Evolutionary conservation across 139 green algal genomes (phyloP), one percentile per base, ranked within the genome.

Genomic region (Chlorella vulgaris): DNA sequence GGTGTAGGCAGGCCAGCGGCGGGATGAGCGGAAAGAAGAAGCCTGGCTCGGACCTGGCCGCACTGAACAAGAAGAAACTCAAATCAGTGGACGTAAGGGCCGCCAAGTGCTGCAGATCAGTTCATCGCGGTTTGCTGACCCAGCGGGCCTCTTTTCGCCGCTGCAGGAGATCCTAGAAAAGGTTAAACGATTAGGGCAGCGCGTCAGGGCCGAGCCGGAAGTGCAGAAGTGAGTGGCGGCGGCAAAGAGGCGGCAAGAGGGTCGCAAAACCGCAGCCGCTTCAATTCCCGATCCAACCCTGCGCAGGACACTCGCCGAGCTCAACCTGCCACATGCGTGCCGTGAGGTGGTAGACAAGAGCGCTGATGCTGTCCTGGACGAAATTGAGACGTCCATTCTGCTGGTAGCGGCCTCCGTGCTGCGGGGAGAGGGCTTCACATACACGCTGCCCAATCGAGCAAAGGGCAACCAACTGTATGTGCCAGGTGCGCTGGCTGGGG

Each of bases 401-500:
- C 51, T 84, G 26, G 84, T 93, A 21, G 94, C 93, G 0, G 31
- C 63, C 29, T 92, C 81, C 39, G 95, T 97, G 66, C 85, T 94
- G 24, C 81, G 76, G 28, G 88, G 86, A 42, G 68, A 86, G 35
- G 82, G 78, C 29, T 86, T 81, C 76, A 63, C 51, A 19, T 87
- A 87, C 62, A 89, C 93, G 50, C 79, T 98, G 19, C 95, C 95
- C 28, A 94, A 88, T 0, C 84, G 95, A 10, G 76, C 90, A 47
- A 95, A 95, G 76, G 86, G 70, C 62, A 98, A 98, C 74, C 93
- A 97, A 86, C 76, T 95, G 50, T 93, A 95, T 39, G 87, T 94
- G 38, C 87, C 83, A 26, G 73, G 82, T 86, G 82, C 10, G 73
- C 28, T 8, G 19, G 24, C 15, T 26, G 47, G 47, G 47, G 10